Evolutionary conservation across 495 filamentous ascomycete species (phyloP).

Genomic region (Penicillium pancosmium): DNA sequence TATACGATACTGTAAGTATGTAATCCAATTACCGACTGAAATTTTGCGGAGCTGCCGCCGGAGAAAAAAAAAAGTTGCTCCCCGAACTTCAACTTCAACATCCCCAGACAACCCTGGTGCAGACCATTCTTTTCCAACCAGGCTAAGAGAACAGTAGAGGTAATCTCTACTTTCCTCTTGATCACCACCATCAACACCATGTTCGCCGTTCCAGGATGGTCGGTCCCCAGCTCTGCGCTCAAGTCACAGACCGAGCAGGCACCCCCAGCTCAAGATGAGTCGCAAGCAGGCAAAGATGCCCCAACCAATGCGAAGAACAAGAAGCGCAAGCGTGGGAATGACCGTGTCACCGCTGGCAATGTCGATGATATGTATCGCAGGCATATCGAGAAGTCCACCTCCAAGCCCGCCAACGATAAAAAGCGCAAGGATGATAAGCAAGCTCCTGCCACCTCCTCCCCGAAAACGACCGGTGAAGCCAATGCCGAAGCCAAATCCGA

Average conservation of each 20-base stretch:
- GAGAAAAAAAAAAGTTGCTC: not conserved
- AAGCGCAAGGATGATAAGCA: conserved; percentile 29
- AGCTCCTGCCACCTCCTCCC: conserved; percentile 9
- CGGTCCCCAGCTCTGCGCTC: conserved; percentile 67
- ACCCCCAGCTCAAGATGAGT: conserved; percentile 24
- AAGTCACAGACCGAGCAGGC: conserved; percentile 64
- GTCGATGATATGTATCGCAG: conserved; percentile 75
- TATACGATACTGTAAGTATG: no score
- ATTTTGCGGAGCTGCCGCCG: conserved; percentile 10
- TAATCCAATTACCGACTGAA: not conserved
- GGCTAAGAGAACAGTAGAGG: not conserved
- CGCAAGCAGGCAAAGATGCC: conserved; percentile 30
- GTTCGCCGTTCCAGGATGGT: conserved; percentile 95
- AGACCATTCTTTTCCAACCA: not conserved
- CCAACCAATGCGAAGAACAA: conserved; percentile 41
- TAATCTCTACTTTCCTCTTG: not conserved
- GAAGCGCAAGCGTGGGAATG: conserved; percentile 59
- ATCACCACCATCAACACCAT: conserved; percentile 47
- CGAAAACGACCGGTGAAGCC: conserved; percentile 22
- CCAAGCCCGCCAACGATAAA: conserved; percentile 25
- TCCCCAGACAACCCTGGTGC: not conserved
- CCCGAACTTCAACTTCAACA: not conserved
- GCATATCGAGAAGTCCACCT: conserved; percentile 62
- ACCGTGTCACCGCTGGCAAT: conserved; percentile 68
- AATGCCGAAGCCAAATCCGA: no score